A percentile compares a stretch with the other conserved stretches of the same genome.
Evolutionary conservation across 192 early-diverging fungal species (phyloP).

Genomic region (Globomyces pollinis-pini): DNA sequence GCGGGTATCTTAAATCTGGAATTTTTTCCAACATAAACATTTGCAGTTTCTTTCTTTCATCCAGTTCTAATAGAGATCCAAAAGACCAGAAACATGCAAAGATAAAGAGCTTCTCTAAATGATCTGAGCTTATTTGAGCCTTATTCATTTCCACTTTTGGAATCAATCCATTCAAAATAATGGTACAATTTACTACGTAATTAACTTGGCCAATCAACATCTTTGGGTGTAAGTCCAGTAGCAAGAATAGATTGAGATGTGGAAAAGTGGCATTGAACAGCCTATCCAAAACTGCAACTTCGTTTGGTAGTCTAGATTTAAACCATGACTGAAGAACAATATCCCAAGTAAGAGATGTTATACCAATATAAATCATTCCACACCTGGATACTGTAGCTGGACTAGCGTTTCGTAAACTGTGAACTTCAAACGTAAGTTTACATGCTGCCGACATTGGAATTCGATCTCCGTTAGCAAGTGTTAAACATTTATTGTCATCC

Average conservation of each 20-base stretch:
- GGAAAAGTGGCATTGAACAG: conserved; percentile 46
- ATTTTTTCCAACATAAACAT: conserved; percentile 38
- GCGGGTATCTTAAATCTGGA: conserved; percentile 49
- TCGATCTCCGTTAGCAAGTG: conserved; percentile 57
- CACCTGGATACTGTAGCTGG: conserved; percentile 59
- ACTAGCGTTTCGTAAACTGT: conserved; percentile 48
- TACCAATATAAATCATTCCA: conserved; percentile 64
- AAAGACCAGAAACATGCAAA: conserved; percentile 54
- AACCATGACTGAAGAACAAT: conserved; percentile 59
- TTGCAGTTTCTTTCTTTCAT: conserved; percentile 58
- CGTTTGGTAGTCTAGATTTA: conserved; percentile 38
- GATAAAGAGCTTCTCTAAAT: conserved; percentile 48
- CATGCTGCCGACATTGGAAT: conserved; percentile 56
- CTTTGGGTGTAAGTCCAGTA: conserved; percentile 48
- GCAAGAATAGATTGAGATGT: conserved; percentile 29
- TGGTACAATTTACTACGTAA: conserved; percentile 46
- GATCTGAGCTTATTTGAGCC: conserved; percentile 35
- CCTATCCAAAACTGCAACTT: conserved; percentile 49
- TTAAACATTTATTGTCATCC: conserved; percentile 62
- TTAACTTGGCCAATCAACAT: conserved; percentile 44
- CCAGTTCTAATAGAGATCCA: conserved; percentile 53
- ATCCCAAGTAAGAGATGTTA: conserved; percentile 57
- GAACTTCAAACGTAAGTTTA: conserved; percentile 58
- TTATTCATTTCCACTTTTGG: conserved; percentile 53
- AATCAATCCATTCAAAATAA: conserved; percentile 47